A percentile compares a stretch with the other conserved stretches of the same genome.
Conservation (phyloP, 1,284 basidiomycete species). For the Gastroboletus turbinatus region DNA sequence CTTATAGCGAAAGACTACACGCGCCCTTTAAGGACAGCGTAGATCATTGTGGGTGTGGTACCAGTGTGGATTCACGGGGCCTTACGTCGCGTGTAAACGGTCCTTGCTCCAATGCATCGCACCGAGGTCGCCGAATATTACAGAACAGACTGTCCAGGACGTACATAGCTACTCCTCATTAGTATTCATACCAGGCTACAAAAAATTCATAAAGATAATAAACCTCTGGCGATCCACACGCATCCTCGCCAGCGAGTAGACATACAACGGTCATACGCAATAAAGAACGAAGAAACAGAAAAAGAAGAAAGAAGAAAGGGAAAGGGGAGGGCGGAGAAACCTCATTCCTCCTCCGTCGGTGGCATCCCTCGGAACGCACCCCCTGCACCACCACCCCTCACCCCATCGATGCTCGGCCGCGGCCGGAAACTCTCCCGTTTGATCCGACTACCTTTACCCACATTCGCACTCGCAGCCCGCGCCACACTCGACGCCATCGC, state of each 20-base stretch:
- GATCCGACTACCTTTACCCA: slow-evolving; percentile 45
- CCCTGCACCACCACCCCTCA: slow-evolving; percentile 24
- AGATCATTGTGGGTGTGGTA: slow-evolving; percentile 5
- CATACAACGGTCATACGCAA: background rate
- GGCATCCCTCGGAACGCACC: slow-evolving; percentile 26
- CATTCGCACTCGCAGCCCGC: slow-evolving; percentile 28
- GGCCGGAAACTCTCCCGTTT: slow-evolving; percentile 76
- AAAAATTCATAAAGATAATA: slow-evolving; percentile 27
- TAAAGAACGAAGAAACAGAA: background rate
- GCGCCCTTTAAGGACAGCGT: background rate
- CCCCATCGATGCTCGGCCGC: slow-evolving; percentile 59
- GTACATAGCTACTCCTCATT: background rate
- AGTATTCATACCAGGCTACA: slow-evolving; percentile 11
- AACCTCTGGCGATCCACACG: slow-evolving; percentile 7
- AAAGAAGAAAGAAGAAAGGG: background rate
- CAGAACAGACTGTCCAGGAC: background rate
- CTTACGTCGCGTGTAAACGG: background rate
- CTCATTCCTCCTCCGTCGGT: slow-evolving; percentile 30
- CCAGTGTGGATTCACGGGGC: too few relatives aligned
- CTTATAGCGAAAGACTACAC: background rate
- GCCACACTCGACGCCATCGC: slow-evolving; percentile 29
- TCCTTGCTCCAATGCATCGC: background rate
- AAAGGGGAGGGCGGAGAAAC: too few relatives aligned
- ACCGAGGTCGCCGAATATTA: background rate
- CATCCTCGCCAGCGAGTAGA: slow-evolving; percentile 24